These are phyloP conservation scores for Rosa multiflora DNA, from an alignment of 306 rosid genomes.

Conservation along the genomic window DNA sequence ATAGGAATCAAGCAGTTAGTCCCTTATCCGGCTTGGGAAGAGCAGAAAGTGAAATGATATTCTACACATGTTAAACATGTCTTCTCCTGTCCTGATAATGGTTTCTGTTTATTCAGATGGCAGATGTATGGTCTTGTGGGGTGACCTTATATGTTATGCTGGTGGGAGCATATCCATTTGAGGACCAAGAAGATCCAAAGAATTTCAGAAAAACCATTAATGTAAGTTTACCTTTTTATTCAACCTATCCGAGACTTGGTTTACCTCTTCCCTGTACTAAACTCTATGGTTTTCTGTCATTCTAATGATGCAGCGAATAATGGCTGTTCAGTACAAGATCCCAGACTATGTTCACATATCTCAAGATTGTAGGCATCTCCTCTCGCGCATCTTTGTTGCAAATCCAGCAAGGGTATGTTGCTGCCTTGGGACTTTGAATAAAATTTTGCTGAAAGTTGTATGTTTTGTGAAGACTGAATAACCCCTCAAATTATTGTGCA, in stretches of 20 bases:
- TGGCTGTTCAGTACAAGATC: constrained; percentile 87
- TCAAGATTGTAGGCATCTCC: constrained; percentile 75
- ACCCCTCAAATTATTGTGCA: not conserved
- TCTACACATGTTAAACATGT: not conserved
- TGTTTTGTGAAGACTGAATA: not conserved
- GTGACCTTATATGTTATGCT: constrained; percentile 89
- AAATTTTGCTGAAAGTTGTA: not conserved
- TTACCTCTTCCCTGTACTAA: constrained; percentile 3
- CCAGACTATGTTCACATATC: constrained; percentile 89
- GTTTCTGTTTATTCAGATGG: constrained; percentile 50
- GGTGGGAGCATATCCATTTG: constrained; percentile 92
- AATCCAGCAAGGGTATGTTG: constrained; percentile 57
- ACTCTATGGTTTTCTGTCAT: constrained; percentile 20
- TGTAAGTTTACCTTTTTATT: constrained; percentile 30
- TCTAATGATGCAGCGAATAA: constrained; percentile 58
- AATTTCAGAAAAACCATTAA: constrained; percentile 88
- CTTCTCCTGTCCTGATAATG: not conserved
- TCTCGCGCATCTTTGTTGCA: constrained; percentile 78
- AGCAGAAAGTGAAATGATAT: not conserved
- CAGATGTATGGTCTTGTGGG: constrained; percentile 95
- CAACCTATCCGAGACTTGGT: constrained; percentile 9
- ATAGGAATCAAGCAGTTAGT: not conserved
- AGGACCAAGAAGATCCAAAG: constrained; percentile 79
- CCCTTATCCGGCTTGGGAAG: not conserved
- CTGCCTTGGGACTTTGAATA: not conserved